These are phyloP conservation scores for Linanthus parryae DNA, from an alignment of 148 eudicot species.

Conservation along the genomic window DNA sequence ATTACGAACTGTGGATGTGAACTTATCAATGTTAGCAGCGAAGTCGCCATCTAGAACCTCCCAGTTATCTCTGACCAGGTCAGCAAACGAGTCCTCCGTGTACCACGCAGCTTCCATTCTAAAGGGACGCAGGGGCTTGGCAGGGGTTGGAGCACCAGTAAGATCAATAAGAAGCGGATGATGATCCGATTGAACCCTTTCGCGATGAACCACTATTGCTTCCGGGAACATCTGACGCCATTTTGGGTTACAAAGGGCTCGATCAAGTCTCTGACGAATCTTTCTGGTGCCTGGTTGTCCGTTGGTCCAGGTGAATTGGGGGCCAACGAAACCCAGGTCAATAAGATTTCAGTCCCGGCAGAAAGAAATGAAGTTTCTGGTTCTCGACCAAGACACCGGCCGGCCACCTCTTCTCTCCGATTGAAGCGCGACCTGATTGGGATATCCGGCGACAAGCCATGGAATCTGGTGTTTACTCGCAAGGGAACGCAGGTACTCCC, in stretches of 20 bases:
- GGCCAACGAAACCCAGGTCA: neutral
- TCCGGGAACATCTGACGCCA: neutral
- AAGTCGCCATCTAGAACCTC: neutral
- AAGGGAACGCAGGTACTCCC: neutral
- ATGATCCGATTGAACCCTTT: neutral
- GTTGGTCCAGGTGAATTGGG: neutral
- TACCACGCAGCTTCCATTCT: neutral
- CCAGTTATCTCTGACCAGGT: neutral
- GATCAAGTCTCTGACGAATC: neutral
- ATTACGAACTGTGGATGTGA: neutral
- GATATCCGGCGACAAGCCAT: neutral
- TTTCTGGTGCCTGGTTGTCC: neutral
- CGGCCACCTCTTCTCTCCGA: neutral
- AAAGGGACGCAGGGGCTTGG: neutral
- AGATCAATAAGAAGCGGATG: neutral
- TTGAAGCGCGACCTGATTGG: neutral
- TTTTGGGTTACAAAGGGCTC: neutral
- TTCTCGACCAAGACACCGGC: neutral
- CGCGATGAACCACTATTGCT: neutral
- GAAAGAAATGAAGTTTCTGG: neutral
- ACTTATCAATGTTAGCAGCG: neutral
- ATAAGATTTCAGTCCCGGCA: neutral
- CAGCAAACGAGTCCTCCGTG: neutral
- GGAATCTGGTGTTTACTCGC: neutral
- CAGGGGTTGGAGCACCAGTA: neutral